phyloP scores from a whole-genome alignment of 1,284 basidiomycete species.

The Sporisorium reilianum region DNA sequence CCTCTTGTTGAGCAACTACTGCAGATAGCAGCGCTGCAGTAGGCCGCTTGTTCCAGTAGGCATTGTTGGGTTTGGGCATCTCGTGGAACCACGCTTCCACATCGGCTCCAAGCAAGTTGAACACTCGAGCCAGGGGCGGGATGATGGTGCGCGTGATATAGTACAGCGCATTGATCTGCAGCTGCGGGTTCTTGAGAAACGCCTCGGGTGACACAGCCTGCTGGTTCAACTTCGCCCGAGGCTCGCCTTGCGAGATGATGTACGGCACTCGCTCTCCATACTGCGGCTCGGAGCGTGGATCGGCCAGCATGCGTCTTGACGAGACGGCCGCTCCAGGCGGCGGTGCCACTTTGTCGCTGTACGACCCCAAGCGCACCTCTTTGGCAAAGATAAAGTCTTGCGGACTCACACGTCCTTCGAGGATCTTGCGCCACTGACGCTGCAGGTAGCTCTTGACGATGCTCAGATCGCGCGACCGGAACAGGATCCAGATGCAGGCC shows the following conservation, averaged over 20 bases:
- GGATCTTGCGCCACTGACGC: slow-evolving; percentile 84
- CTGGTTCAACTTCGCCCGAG: slow-evolving; percentile 81
- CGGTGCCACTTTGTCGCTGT: slow-evolving; percentile 81
- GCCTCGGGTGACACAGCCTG: slow-evolving; percentile 83
- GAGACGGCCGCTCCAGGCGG: slow-evolving; percentile 92
- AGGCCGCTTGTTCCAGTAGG: slow-evolving; percentile 31
- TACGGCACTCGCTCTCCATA: slow-evolving; percentile 95
- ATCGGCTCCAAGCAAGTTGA: slow-evolving; percentile 91
- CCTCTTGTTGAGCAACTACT: slow-evolving; percentile 16
- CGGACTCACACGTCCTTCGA: slow-evolving; percentile 82
- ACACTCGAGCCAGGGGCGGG: slow-evolving; percentile 87
- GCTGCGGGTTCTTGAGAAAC: slow-evolving; percentile 78
- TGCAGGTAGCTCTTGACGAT: slow-evolving; percentile 89
- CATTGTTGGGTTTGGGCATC: slow-evolving; percentile 75
- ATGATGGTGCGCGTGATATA: slow-evolving; percentile 90
- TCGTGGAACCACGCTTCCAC: slow-evolving; percentile 88
- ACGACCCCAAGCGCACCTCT: slow-evolving; percentile 84
- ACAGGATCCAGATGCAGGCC: slow-evolving; percentile 74
- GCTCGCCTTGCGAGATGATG: slow-evolving; percentile 80
- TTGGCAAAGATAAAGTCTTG: slow-evolving; percentile 96
- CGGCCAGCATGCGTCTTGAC: slow-evolving; percentile 79
- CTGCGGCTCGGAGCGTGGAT: slow-evolving; percentile 85
- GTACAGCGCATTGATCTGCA: slow-evolving; percentile 84
- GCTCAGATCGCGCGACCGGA: slow-evolving; percentile 87
- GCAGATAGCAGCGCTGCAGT: slow-evolving; percentile 17